Conservation (phyloP, 2,329 filamentous ascomycete species). For the Chaetomiaceae sp. region DNA sequence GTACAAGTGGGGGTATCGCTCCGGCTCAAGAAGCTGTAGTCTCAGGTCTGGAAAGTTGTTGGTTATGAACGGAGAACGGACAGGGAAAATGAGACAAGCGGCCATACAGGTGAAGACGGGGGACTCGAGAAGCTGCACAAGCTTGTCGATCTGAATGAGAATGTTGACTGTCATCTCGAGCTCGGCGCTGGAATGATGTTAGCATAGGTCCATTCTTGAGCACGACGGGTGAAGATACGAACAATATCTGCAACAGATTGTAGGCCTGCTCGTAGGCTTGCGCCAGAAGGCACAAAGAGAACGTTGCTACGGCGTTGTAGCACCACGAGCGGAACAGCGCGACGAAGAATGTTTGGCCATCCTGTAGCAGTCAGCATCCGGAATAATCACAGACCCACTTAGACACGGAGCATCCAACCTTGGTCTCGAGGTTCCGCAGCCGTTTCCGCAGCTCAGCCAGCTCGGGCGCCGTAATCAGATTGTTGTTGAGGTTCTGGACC, state of each 20-base stretch:
- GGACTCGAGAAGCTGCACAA: constrained; percentile 93
- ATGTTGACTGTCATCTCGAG: constrained; percentile 99
- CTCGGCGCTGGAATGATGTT: constrained; percentile 61
- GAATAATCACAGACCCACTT: not conserved
- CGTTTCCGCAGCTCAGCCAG: constrained; percentile 84
- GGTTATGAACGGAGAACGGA: not conserved
- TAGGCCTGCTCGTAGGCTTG: constrained; percentile 99
- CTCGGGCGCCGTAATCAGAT: constrained; percentile 94
- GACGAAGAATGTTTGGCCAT: constrained; percentile 93
- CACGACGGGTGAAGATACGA: constrained; percentile 13
- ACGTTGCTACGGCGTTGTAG: constrained; percentile 95
- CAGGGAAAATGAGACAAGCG: not conserved
- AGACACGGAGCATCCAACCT: constrained; percentile 39
- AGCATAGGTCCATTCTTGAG: constrained; percentile 14
- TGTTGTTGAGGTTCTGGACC: constrained; percentile 99
- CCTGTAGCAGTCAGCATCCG: constrained; percentile 41
- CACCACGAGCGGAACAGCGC: constrained; percentile 95
- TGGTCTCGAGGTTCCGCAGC: constrained; percentile 82
- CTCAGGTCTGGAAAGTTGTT: constrained; percentile 63
- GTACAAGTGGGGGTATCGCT: constrained; percentile 90
- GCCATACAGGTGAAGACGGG: constrained; percentile 86
- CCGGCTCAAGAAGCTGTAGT: constrained; percentile 89
- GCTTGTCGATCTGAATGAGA: constrained; percentile 96
- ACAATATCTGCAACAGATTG: constrained; percentile 93
- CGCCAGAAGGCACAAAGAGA: constrained; percentile 88